Conservation (phyloP, 495 filamentous ascomycete species). For the Penicillium parvum region DNA sequence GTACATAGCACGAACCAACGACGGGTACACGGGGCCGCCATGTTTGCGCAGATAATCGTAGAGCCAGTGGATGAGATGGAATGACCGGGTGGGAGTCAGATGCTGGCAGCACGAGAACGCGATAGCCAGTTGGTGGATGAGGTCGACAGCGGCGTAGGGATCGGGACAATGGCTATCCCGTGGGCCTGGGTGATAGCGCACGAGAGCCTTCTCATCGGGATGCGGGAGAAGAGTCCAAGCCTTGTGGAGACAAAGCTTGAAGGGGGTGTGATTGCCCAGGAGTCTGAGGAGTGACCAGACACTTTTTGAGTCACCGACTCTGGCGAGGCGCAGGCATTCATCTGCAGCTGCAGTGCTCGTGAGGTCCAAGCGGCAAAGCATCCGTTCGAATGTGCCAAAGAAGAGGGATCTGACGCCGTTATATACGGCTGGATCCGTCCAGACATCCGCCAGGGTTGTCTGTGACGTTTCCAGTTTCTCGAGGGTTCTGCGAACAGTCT, state of each 20-base stretch:
- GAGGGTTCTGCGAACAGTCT: slow-evolving; percentile 23
- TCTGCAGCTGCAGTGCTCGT: slow-evolving; percentile 27
- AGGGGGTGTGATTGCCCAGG: slow-evolving; percentile 34
- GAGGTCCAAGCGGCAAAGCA: slow-evolving; percentile 34
- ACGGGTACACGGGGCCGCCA: slow-evolving; percentile 35
- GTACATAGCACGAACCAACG: slow-evolving; percentile 41
- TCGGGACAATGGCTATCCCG: slow-evolving; percentile 25
- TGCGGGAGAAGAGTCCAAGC: slow-evolving; percentile 28
- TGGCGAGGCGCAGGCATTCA: slow-evolving; percentile 26
- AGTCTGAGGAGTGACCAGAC: slow-evolving; percentile 35
- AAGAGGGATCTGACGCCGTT: slow-evolving; percentile 24
- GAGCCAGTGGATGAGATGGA: slow-evolving; percentile 36
- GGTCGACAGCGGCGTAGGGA: slow-evolving; percentile 33
- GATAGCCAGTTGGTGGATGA: slow-evolving; percentile 38
- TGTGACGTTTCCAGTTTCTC: slow-evolving; percentile 28
- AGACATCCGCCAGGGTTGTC: slow-evolving; percentile 28
- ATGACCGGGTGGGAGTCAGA: slow-evolving; percentile 34
- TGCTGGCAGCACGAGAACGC: slow-evolving; percentile 30
- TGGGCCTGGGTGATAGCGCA: slow-evolving; percentile 27
- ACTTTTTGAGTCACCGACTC: slow-evolving; percentile 29
- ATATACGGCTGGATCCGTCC: slow-evolving; percentile 24
- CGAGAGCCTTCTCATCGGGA: slow-evolving; percentile 27
- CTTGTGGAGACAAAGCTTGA: slow-evolving; percentile 36
- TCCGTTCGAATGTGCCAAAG: slow-evolving; percentile 26
- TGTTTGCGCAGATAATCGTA: slow-evolving; percentile 35